Percentiles rank a stretch among this genome's conserved stretches.
Conservation (phyloP, 2,329 filamentous ascomycete species). For the Verticillium longisporum region DNA sequence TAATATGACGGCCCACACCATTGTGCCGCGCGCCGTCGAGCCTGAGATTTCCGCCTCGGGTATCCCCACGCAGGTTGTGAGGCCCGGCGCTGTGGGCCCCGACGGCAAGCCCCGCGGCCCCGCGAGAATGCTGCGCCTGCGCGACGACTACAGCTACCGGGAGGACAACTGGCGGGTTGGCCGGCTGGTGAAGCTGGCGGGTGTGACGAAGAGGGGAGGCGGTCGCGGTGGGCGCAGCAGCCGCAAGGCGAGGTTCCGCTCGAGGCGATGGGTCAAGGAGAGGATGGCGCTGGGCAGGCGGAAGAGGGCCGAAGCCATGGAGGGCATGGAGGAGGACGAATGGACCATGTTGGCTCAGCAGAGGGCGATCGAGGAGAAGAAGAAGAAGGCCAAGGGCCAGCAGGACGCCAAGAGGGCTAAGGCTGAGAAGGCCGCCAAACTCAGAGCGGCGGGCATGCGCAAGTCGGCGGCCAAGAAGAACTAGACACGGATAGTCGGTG, state of each 20-base stretch:
- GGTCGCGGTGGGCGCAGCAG: conserved; percentile 18
- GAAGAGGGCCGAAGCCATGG: conserved; percentile 27
- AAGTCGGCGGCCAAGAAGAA: conserved; percentile 20
- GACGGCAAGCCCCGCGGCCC: conserved; percentile 28
- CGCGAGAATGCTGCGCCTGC: conserved; percentile 40
- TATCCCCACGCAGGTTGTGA: conserved; percentile 39
- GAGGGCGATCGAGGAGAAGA: conserved; percentile 18
- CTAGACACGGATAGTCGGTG: conserved; percentile 2
- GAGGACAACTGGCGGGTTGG: conserved; percentile 56
- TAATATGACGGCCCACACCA: conserved; percentile 57
- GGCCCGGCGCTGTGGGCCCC: conserved; percentile 19
- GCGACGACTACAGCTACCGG: conserved; percentile 49
- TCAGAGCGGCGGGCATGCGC: conserved; percentile 4
- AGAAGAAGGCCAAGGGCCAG: conserved; percentile 17
- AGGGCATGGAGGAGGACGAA: conserved; percentile 16
- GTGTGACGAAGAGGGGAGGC: conserved; percentile 37
- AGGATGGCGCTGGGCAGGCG: conserved; percentile 30
- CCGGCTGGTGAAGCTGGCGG: conserved; percentile 43
- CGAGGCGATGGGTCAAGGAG: conserved; percentile 34
- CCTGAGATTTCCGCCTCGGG: conserved; percentile 41
- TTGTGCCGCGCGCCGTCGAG: conserved; percentile 28
- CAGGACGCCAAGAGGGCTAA: conserved; percentile 27
- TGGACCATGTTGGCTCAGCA: conserved; percentile 16
- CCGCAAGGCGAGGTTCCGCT: conserved; percentile 41
- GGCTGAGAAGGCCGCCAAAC: conserved; percentile 23